Conservation (phyloP, 441 rosid species). For the Populus hybrid region DNA sequence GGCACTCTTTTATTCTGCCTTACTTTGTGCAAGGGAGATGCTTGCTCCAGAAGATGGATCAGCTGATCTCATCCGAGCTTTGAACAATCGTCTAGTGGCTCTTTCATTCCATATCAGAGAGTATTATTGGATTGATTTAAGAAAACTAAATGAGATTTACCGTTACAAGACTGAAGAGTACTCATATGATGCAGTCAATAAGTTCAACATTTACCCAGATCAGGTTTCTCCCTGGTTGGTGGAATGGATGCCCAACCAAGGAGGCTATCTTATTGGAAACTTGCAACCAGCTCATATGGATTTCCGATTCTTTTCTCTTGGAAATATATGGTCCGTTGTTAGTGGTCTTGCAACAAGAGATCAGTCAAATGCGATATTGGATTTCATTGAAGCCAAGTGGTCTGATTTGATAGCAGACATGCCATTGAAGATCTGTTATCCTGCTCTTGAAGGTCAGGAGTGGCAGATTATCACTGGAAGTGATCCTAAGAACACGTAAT, state of each 20-base stretch:
- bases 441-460: conserved; percentile 90
- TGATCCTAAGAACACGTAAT: conserved; percentile 93
- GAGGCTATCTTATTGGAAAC: conserved; percentile 88
- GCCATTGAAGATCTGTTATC: conserved; percentile 92
- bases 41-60: conserved; percentile 87
- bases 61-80: conserved; percentile 76
- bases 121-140: conserved; percentile 85
- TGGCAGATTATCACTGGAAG: conserved; percentile 93
- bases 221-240: conserved; percentile 93
- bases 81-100: conserved; percentile 87
- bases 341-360: conserved; percentile 68
- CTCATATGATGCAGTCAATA: conserved; percentile 86
- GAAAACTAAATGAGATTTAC: conserved; percentile 80
- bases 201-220: conserved; percentile 92
- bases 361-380: conserved; percentile 83
- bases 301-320: conserved; percentile 83
- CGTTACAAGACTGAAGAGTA: conserved; percentile 95
- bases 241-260: conserved; percentile 89
- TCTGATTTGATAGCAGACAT: conserved; percentile 76
- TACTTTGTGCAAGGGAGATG: conserved; percentile 82
- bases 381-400: conserved; percentile 87
- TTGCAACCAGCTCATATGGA: conserved; percentile 97
- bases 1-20: conserved; percentile 91
- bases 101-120: conserved; percentile 88
- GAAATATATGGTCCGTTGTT: conserved; percentile 79